These are phyloP conservation scores for Adiantum capillusveneris DNA, from an alignment of 75 land plant genomes.

Conservation along the genomic window DNA sequence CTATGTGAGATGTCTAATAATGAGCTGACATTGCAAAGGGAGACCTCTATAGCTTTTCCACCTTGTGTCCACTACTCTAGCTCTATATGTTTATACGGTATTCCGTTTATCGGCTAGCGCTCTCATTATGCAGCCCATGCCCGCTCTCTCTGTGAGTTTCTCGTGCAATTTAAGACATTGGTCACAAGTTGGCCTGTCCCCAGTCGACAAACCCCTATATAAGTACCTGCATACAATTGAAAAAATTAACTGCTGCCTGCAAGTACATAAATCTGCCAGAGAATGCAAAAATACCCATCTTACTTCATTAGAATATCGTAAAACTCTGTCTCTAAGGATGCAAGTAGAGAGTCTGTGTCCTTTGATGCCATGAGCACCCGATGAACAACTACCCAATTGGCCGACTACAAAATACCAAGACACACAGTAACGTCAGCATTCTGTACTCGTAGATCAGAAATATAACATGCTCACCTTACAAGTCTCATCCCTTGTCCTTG, in stretches of 20 bases:
- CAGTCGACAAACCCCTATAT: slow-evolving; percentile 89
- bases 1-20: no score
- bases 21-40: no score
- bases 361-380: slow-evolving; percentile 94
- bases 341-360: slow-evolving; percentile 74
- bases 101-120: slow-evolving; percentile 73
- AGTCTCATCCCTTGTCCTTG: slow-evolving; percentile 70
- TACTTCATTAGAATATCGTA: slow-evolving; percentile 98
- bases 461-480: slow-evolving; percentile 60
- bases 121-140: slow-evolving; percentile 88
- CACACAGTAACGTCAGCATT: background rate
- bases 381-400: slow-evolving; percentile 97
- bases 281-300: slow-evolving; percentile 12
- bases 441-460: background rate
- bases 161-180: slow-evolving; percentile 91
- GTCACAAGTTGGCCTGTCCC: slow-evolving; percentile 97
- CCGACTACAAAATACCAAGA: slow-evolving; percentile 52
- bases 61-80: no score
- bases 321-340: slow-evolving; percentile 81
- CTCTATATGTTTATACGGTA: slow-evolving; percentile 34
- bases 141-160: slow-evolving; percentile 82
- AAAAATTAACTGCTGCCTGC: background rate
- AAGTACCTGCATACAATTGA: slow-evolving; percentile 52
- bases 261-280: background rate
- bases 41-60: no score